phyloP scores from a whole-genome alignment of 1,284 basidiomycete genomes.

The Austroboletus niveus region DNA sequence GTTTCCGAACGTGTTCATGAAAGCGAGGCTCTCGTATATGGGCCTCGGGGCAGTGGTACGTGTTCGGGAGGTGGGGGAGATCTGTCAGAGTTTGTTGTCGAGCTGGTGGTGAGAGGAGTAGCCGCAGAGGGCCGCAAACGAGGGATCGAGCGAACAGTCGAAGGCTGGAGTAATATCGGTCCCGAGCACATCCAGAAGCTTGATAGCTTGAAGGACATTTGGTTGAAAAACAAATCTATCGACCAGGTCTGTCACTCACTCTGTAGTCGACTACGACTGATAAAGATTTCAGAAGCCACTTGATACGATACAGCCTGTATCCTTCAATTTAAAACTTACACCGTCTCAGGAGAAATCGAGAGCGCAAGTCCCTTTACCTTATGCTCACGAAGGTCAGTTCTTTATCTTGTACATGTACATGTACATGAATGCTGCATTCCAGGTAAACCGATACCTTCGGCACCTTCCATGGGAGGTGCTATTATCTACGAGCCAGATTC shows the following conservation, averaged over 20 bases:
- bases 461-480: slow-evolving; percentile 27
- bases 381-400: slow-evolving; percentile 74
- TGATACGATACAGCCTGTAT: slow-evolving; percentile 63
- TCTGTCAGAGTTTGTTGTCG: slow-evolving; percentile 53
- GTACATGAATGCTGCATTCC: neutral
- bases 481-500: slow-evolving; percentile 83
- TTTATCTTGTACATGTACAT: neutral
- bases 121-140: slow-evolving; percentile 42
- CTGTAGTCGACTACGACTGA: slow-evolving; percentile 1
- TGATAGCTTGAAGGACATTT: slow-evolving; percentile 47
- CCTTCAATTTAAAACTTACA: slow-evolving; percentile 88
- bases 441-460: slow-evolving; percentile 27
- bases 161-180: slow-evolving; percentile 54
- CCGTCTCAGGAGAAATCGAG: slow-evolving; percentile 77
- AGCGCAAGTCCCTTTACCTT: slow-evolving; percentile 81
- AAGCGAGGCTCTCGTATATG: slow-evolving; percentile 59
- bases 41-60: slow-evolving; percentile 50
- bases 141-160: slow-evolving; percentile 57
- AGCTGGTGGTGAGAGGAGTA: slow-evolving; percentile 53
- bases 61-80: slow-evolving; percentile 31
- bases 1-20: slow-evolving; percentile 60
- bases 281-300: slow-evolving; percentile 34
- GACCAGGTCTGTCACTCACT: slow-evolving; percentile 41
- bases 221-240: slow-evolving; percentile 35
- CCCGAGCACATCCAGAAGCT: slow-evolving; percentile 50